phyloP scores from a whole-genome alignment of 805 yeast species.

The Diddensiella transvaalensis region DNA sequence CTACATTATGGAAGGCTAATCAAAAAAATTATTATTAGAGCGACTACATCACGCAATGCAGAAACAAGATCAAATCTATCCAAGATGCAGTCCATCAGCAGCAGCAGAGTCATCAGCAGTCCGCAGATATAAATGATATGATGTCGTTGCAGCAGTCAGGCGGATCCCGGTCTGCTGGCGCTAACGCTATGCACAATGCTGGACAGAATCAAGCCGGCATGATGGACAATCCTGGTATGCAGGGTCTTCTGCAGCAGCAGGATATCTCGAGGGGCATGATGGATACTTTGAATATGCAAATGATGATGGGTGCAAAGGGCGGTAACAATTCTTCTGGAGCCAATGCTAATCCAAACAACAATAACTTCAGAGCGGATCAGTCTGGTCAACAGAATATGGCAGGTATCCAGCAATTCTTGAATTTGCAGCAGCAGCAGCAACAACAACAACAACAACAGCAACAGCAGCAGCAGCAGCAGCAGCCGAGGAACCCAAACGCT shows the following conservation, averaged over 20 bases:
- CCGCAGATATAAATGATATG: constrained; percentile 4
- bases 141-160: constrained; percentile 6
- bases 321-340: constrained; percentile 3
- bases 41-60: constrained; percentile 27
- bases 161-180: neutral
- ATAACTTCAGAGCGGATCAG: constrained; percentile 11
- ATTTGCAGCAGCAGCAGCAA: constrained; percentile 5
- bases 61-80: constrained; percentile 20
- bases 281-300: constrained; percentile 13
- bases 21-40: constrained; percentile 17
- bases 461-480: constrained; percentile 12
- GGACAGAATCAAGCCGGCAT: neutral
- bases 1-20: no score
- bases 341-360: neutral
- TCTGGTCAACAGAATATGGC: neutral
- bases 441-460: constrained; percentile 8
- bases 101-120: constrained; percentile 22
- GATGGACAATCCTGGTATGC: constrained; percentile 2
- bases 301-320: constrained; percentile 10
- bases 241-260: neutral
- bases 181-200: constrained; percentile 9
- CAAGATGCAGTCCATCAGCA: constrained; percentile 19
- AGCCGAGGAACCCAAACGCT: neutral
- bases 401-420: constrained; percentile 10
- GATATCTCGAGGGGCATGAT: constrained; percentile 7